Evolutionary conservation across 345 rosid genomes (phyloP), one percentile per base, ranked within the genome.

Genomic region (Triadica sebifera): DNA sequence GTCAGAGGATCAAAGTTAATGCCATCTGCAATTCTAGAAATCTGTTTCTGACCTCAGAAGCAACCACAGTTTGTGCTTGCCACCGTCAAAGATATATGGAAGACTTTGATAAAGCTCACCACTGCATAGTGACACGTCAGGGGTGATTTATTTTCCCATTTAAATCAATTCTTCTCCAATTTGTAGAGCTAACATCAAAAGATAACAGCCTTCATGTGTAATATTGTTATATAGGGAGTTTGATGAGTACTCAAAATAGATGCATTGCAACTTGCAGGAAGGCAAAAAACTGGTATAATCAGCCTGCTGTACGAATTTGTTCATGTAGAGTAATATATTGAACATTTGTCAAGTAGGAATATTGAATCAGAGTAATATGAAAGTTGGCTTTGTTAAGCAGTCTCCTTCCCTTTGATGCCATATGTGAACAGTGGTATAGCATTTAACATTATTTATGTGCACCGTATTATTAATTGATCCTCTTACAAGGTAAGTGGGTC

Each of bases 271-370:
- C 34, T 29, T 13, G 8, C 20, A 43, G 37, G 60, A 63, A 59
- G 86, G 75, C 34, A 65, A 72, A 65, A 81, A 76, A 49, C 65
- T 51, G 67, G 20, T 25, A 41, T 65, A 53, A 75, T 76, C 45
- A 68, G 79, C 69, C 75, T 74, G 77, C 67, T 69, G 75, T 71
- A 76, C 69, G 83, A 81, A 81, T 78, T 79, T 68, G 73, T 78
- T 78, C 56, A 38, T 79, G 80, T 78, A 78, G 59, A 52, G 61
- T 67, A 70, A 56, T 62, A 58, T 62, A 53, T 72, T 58, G 71
- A 43, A 67, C 76, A 74, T 72, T 49, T 66, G 47, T 72, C 39
- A 64, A 76, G 51, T 66, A 8, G 80, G 78, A 69, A 76, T 77
- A 29, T 57, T 41, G 49, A 76, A 74, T 69, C 56, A 29, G n/a